These are phyloP conservation scores for Pseudoscleropodium purum DNA, from an alignment of 225 moss, liverwort and hornwort species.

Conservation along the genomic window DNA sequence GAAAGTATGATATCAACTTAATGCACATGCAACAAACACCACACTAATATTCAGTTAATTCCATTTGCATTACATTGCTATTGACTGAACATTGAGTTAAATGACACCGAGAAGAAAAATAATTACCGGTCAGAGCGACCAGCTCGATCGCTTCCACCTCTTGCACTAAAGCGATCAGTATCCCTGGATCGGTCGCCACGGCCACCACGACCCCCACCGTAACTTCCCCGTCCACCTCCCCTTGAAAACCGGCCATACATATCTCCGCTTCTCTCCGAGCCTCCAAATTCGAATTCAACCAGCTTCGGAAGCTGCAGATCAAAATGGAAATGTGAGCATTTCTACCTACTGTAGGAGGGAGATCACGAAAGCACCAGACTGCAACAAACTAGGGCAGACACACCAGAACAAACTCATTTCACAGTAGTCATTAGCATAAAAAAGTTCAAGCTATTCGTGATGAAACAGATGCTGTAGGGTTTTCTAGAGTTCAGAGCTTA, in stretches of 20 bases:
- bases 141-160: constrained; percentile 8
- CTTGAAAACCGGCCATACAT: constrained; percentile 70
- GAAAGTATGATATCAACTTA: neutral
- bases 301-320: constrained; percentile 53
- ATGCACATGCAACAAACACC: neutral
- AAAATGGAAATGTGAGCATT: neutral
- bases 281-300: constrained; percentile 42
- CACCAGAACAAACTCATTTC: neutral
- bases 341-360: neutral
- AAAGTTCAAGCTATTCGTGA: neutral
- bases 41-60: neutral
- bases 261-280: constrained; percentile 40
- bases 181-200: constrained; percentile 9
- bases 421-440: neutral
- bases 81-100: too few species aligned
- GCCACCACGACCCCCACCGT: constrained; percentile 38
- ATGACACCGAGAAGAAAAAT: neutral
- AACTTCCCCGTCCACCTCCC: constrained; percentile 40
- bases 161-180: constrained; percentile 36
- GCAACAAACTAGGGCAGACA: neutral
- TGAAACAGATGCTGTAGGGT: neutral
- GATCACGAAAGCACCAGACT: neutral
- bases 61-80: too few species aligned
- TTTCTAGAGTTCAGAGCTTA: neutral
- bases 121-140: constrained; percentile 15